Evolutionary conservation across 192 early-diverging fungal genomes (phyloP), one percentile per base, ranked within the genome.

Genomic region (Coemansia sp.): DNA sequence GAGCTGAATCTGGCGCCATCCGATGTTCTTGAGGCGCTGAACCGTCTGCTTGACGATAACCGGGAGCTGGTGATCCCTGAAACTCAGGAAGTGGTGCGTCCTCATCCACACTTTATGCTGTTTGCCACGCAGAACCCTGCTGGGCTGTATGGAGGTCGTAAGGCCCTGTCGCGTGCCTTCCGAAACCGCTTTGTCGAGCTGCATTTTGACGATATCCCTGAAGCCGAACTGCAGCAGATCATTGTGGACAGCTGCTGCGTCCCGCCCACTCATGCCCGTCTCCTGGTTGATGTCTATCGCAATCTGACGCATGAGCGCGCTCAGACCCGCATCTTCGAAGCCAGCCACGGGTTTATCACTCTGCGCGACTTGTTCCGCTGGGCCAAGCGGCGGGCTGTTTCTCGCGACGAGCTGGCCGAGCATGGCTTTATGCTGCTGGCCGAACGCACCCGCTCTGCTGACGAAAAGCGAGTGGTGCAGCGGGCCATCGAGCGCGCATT

Each of bases 41-140:
- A 99, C 76, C 85, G 97, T 15, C 76, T 99, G 44, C 69, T 99
- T 23, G 97, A 99, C 68, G 97, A 99, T 56, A 99, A 99, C 71
- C 81, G 97, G 39, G 97, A 99, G 76, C 80, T 99, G 36, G 80
- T 93, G 3, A 90, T 99, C 40, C 91, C 94, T 6, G 97, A 99
- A 74, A 99, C 94, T 6, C 91, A 94, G 53, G 90, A 96, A 76
- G 66, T 89, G 26, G 87, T 99, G 34, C 86, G 87, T 14, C 97
- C 97, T 31, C 95, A 99, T 54, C 88, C 88, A 39, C 82, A 92
- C 57, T 99, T 99, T 70, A 93, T 92, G 90, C 83, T 99, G 11
- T 99, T 99, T 81, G 97, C 97, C 20, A 99, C 97, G 16, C 97
- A 99, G 71, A 99, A 99, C 68, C 97, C 97, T 5, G 87, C 97